Conservation (phyloP, 108 stramenopile genomes). For the Phaeodactylum tricornutum region DNA sequence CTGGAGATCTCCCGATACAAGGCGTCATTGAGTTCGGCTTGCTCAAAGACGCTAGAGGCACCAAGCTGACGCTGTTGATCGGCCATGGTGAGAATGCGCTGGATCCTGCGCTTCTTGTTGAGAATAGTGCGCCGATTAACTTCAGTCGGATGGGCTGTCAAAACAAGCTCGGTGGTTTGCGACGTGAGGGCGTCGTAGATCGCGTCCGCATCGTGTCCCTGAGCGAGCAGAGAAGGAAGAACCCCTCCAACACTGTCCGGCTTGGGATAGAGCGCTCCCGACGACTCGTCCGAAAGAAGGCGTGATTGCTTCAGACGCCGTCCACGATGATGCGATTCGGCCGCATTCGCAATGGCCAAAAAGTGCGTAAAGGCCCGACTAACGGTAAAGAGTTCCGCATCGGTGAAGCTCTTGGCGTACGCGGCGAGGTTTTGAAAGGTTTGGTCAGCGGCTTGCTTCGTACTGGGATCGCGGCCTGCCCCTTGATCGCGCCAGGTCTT, state of each 20-base stretch:
- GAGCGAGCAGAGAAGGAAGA: conserved; percentile 37
- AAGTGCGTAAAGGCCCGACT: conserved; percentile 74
- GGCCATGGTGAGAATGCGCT: conserved; percentile 55
- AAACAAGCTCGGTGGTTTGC: conserved; percentile 87
- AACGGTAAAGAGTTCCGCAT: conserved; percentile 52
- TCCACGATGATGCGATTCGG: conserved; percentile 72
- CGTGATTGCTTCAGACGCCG: conserved; percentile 28
- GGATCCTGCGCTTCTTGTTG: conserved; percentile 66
- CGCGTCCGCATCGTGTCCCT: conserved; percentile 37
- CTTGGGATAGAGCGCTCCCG: conserved; percentile 16
- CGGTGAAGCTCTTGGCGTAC: conserved; percentile 26
- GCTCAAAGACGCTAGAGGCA: conserved; percentile 22
- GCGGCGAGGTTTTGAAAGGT: conserved; percentile 36
- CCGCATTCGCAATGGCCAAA: conserved; percentile 76
- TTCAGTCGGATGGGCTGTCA: conserved; percentile 97
- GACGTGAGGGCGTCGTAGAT: conserved; percentile 62
- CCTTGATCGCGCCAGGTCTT: conserved; percentile 41
- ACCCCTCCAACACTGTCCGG: conserved; percentile 48
- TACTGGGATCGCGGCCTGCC: conserved; percentile 21
- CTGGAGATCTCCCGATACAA: conserved; percentile 64
- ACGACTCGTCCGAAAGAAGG: not conserved
- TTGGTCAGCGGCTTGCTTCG: conserved; percentile 18
- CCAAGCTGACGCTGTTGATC: conserved; percentile 36
- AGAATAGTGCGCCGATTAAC: conserved; percentile 92
- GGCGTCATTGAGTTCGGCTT: conserved; percentile 44